These are phyloP conservation scores for Ogataea pignaliae DNA, from an alignment of 805 yeast species.

Conservation along the genomic window DNA sequence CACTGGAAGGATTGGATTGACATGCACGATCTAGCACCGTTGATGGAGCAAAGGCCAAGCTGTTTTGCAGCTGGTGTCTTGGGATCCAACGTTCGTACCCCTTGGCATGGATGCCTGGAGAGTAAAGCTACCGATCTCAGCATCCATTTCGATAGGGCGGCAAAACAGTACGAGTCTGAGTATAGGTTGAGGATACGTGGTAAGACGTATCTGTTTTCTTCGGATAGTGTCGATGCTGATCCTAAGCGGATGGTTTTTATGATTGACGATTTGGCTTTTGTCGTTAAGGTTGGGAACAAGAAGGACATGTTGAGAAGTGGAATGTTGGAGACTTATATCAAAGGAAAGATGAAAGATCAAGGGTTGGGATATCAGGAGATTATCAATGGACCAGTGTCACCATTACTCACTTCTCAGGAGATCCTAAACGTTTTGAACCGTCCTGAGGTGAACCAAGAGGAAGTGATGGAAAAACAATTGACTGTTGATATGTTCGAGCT, in stretches of 20 bases:
- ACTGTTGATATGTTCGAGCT: conserved; percentile 22
- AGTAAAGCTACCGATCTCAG: conserved; percentile 18
- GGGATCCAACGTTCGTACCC: conserved; percentile 36
- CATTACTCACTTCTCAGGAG: conserved; percentile 21
- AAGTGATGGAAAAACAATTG: conserved; percentile 15
- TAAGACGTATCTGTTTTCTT: conserved; percentile 32
- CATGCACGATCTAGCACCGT: conserved; percentile 36
- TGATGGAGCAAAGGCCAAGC: conserved; percentile 35
- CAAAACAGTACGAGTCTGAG: conserved; percentile 32
- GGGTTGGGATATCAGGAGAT: conserved; percentile 25
- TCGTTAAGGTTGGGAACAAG: conserved; percentile 31
- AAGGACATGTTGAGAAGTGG: conserved; percentile 29
- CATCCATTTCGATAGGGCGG: conserved; percentile 24
- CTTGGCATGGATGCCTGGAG: conserved; percentile 39
- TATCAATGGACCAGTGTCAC: conserved; percentile 28
- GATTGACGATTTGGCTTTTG: conserved; percentile 38
- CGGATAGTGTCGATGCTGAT: conserved; percentile 37
- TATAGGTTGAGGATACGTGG: conserved; percentile 35
- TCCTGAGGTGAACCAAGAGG: conserved; percentile 22
- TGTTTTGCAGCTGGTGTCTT: conserved; percentile 43
- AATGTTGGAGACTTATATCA: conserved; percentile 32
- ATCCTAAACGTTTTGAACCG: conserved; percentile 27
- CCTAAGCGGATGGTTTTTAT: conserved; percentile 41
- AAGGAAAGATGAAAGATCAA: conserved; percentile 21
- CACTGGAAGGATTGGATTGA: conserved; percentile 58